Conservation (phyloP, 2,329 filamentous ascomycete species). For the Xylariaceae sp. region DNA sequence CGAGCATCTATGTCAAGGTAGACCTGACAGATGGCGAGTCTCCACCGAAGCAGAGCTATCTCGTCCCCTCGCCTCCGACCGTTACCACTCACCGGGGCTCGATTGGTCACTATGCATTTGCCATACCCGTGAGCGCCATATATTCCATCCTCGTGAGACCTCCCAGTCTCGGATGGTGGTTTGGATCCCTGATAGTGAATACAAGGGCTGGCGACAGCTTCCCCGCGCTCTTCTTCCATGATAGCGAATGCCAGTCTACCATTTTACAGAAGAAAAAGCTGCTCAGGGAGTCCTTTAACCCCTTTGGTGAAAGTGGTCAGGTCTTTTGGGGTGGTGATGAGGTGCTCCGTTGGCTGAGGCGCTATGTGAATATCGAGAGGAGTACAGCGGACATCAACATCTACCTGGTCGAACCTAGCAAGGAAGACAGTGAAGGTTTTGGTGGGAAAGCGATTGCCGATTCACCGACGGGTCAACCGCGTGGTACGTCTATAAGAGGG, state of each 20-base stretch:
- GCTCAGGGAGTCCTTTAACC: conserved; percentile 79
- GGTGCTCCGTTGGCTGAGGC: conserved; percentile 81
- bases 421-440: conserved; percentile 80
- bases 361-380: conserved; percentile 76
- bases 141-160: conserved; percentile 87
- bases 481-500: conserved; percentile 30
- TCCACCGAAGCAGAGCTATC: conserved; percentile 77
- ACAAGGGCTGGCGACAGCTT: conserved; percentile 86
- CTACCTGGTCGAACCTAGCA: conserved; percentile 81
- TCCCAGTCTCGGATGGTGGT: conserved; percentile 97
- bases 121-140: conserved; percentile 81
- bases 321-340: conserved; percentile 99
- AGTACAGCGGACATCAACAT: conserved; percentile 83
- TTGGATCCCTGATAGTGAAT: conserved; percentile 91
- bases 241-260: conserved; percentile 92
- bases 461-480: conserved; percentile 37
- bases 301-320: conserved; percentile 75
- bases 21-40: conserved; percentile 78
- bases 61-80: conserved; percentile 86
- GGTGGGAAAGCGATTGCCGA: conserved; percentile 53
- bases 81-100: conserved; percentile 68
- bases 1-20: conserved; percentile 90
- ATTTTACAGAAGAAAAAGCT: conserved; percentile 88
- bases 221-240: conserved; percentile 94
- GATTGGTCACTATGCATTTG: conserved; percentile 80